These are phyloP conservation scores for Auricularia sp. DNA, from an alignment of 768 basidiomycete genomes.

Conservation along the genomic window DNA sequence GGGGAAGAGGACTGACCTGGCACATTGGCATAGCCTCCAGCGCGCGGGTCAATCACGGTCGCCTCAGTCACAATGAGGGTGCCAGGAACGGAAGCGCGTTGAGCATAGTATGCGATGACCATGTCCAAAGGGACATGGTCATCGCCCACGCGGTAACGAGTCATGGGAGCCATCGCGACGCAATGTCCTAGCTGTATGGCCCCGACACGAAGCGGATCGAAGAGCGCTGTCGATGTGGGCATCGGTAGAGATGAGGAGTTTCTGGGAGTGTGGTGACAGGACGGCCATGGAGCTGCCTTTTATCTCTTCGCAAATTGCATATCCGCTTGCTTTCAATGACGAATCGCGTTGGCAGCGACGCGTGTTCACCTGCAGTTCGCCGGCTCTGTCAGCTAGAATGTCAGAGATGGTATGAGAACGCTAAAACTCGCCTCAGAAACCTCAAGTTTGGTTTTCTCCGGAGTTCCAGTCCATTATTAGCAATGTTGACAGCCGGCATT, in stretches of 20 bases:
- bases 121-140: constrained; percentile 8
- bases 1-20: constrained; percentile 18
- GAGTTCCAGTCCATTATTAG: too few relatives aligned
- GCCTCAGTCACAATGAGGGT: constrained; percentile 22
- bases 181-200: constrained; percentile 10
- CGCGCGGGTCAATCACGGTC: constrained; percentile 14
- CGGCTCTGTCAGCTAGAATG: too few relatives aligned
- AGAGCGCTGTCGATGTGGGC: constrained; percentile 5
- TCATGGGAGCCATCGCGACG: constrained; percentile 14
- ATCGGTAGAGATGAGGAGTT: not conserved
- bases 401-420: too few relatives aligned
- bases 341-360: too few relatives aligned
- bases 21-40: constrained; percentile 33
- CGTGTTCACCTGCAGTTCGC: too few relatives aligned
- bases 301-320: too few relatives aligned
- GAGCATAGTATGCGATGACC: constrained; percentile 8
- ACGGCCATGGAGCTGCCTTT: too few relatives aligned
- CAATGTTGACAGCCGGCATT: too few relatives aligned
- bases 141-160: constrained; percentile 10
- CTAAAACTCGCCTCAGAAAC: too few relatives aligned
- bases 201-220: constrained; percentile 13
- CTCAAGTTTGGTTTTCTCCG: too few relatives aligned
- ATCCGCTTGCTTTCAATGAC: too few relatives aligned
- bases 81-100: constrained; percentile 12
- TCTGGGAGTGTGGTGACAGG: too few relatives aligned